Conservation (phyloP, 2,329 filamentous ascomycete species). For the Cladosporium sp. region DNA sequence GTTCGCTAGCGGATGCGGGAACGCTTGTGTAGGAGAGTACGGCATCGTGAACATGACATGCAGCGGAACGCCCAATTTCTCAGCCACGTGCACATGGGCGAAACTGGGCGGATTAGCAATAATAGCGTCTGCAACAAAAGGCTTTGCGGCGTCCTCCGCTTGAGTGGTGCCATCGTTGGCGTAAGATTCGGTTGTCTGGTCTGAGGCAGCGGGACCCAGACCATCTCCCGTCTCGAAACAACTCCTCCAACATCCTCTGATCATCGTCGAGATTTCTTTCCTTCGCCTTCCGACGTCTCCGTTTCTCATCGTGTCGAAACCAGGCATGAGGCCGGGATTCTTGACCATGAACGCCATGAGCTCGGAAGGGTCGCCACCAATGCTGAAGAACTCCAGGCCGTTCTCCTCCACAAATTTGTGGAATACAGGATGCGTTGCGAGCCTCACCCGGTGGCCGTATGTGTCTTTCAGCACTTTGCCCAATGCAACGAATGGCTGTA, state of each 20-base stretch:
- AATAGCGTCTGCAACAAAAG: slow-evolving; percentile 81
- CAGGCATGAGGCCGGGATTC: slow-evolving; percentile 81
- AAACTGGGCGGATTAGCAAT: slow-evolving; percentile 79
- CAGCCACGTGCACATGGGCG: slow-evolving; percentile 72
- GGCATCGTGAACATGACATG: slow-evolving; percentile 97
- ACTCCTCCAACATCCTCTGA: slow-evolving; percentile 84
- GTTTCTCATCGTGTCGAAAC: slow-evolving; percentile 71
- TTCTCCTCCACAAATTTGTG: slow-evolving; percentile 51
- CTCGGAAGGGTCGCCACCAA: slow-evolving; percentile 51
- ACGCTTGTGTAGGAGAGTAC: slow-evolving; percentile 81
- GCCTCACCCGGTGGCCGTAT: slow-evolving; percentile 49
- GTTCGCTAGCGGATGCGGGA: slow-evolving; percentile 83
- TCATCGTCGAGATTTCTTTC: slow-evolving; percentile 72
- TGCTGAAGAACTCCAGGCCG: slow-evolving; percentile 53
- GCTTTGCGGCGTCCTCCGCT: slow-evolving; percentile 49
- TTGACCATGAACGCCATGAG: slow-evolving; percentile 83
- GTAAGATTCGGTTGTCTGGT: slow-evolving; percentile 52
- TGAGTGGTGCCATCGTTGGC: slow-evolving; percentile 32
- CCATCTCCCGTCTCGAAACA: slow-evolving; percentile 80
- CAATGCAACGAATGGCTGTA: slow-evolving; percentile 52
- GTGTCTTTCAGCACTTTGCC: slow-evolving; percentile 52
- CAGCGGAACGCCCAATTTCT: slow-evolving; percentile 71
- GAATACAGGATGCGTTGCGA: slow-evolving; percentile 52
- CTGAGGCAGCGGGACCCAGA: slow-evolving; percentile 37
- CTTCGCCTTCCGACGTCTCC: slow-evolving; percentile 76